Evolutionary conservation across 2,329 filamentous ascomycete genomes (phyloP), one percentile per base, ranked within the genome.

Genomic region (Aspergillus sp.): DNA sequence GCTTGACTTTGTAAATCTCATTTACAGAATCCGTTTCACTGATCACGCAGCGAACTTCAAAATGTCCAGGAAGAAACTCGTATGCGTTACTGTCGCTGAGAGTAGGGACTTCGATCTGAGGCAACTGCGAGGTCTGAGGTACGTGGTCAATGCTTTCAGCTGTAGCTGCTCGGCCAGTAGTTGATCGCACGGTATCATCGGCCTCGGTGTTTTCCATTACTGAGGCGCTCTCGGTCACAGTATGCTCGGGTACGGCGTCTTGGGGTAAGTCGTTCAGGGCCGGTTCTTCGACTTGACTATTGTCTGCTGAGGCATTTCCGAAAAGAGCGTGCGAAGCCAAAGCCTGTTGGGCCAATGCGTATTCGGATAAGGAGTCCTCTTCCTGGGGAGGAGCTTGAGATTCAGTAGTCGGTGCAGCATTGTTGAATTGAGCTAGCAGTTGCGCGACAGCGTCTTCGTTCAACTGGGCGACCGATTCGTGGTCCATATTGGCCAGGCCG

Each of bases 31-130:
- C 64, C 18, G 64, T 65, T 24, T 77, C 63, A 24, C 63, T 58
- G 51, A 77, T 65, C 52, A 79, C 63, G 29, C 67, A 67, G 18
- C 64, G 65, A 12, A 73, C 72, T 6, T 65, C 61, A 56, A 72
- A 77, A 63, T 78, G 75, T 11, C 76, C 76, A 1, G 76, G 75
- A 14, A 79, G 65, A 56, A 67, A 76, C 14, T 75, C 67, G 62
- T 78, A 80, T 20, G 75, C 71, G 11, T 72, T 65, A 20, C 63
- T 61, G 46, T 76, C 68, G 4, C 67, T 54, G 5, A 76, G 54
- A 1, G 20, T 49, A 10, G 77, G 76, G 12, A 77, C 59, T 31
- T 73, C 62, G 36, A 79, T 68, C 42, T 67, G 69, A 49, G 56
- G 39, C 46, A 61, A 36, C 45, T 52, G 58, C 31, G 51, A 51